These are phyloP conservation scores for Fusarium scirpi DNA, from an alignment of 2,329 filamentous ascomycete species.

Conservation along the genomic window DNA sequence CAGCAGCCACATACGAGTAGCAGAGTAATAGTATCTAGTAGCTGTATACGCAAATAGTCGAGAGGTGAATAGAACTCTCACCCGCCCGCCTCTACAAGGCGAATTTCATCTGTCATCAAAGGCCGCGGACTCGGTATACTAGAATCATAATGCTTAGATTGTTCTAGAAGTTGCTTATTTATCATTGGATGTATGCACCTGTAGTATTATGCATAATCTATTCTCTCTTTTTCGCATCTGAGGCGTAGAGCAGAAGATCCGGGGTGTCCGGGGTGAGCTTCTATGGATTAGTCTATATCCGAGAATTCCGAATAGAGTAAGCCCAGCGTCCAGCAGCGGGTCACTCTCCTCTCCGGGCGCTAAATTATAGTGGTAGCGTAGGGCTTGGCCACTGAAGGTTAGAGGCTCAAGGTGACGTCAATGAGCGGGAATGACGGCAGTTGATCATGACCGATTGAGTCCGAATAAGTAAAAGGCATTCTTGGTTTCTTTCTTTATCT, in stretches of 20 bases:
- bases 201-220: conserved; percentile 9
- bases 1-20: not conserved
- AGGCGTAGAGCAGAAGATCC: not conserved
- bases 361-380: conserved; percentile 25
- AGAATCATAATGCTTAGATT: conserved; percentile 1
- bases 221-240: not conserved
- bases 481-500: conserved; percentile 24
- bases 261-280: not conserved
- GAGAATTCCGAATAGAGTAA: conserved; percentile 18
- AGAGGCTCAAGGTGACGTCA: conserved; percentile 33
- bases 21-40: not conserved
- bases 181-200: not conserved
- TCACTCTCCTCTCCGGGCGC: not conserved
- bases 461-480: conserved; percentile 8
- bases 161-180: conserved; percentile 25
- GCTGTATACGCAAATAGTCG: not conserved
- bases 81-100: not conserved
- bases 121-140: not conserved
- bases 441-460: conserved; percentile 30
- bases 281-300: conserved; percentile 7
- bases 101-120: conserved; percentile 16
- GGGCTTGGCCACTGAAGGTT: conserved; percentile 12
- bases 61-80: conserved; percentile 23
- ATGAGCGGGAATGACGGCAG: conserved; percentile 37
- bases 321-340: not conserved